These are phyloP conservation scores for Calonectria henricotiae DNA, from an alignment of 2,329 filamentous ascomycete species.

Conservation along the genomic window DNA sequence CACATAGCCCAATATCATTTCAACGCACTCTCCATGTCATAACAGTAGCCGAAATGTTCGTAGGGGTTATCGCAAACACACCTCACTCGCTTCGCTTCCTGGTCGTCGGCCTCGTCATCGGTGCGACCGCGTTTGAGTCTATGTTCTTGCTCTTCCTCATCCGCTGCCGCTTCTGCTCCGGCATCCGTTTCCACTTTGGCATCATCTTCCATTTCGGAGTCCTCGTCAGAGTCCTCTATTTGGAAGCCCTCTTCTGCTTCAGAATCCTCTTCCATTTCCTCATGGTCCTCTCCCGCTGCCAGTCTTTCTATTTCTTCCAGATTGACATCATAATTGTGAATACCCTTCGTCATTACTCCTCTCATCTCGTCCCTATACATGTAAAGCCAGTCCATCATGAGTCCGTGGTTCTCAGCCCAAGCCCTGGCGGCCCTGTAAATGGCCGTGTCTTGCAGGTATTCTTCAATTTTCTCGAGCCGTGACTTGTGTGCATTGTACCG, in stretches of 20 bases:
- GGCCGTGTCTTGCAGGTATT: slow-evolving; percentile 32
- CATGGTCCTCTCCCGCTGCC: too few relatives aligned
- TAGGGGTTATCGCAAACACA: background rate
- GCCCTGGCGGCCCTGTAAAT: slow-evolving; percentile 39
- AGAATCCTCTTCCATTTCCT: too few relatives aligned
- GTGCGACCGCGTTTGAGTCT: background rate
- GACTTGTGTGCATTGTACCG: slow-evolving; percentile 38
- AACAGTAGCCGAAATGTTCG: background rate
- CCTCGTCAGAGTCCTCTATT: too few relatives aligned
- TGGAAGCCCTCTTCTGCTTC: too few relatives aligned
- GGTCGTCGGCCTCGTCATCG: background rate
- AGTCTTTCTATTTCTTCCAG: too few relatives aligned
- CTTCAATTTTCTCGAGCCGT: slow-evolving; percentile 35
- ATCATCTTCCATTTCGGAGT: too few relatives aligned
- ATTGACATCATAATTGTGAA: too few relatives aligned
- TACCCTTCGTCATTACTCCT: background rate
- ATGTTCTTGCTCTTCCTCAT: background rate
- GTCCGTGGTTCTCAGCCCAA: slow-evolving; percentile 40
- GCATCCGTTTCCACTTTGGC: slow-evolving; percentile 28
- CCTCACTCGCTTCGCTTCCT: slow-evolving; percentile 5
- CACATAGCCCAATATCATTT: background rate
- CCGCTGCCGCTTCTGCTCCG: slow-evolving; percentile 1
- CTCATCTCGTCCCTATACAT: slow-evolving; percentile 32
- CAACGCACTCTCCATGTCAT: background rate
- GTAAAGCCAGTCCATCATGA: slow-evolving; percentile 48